Conservation (phyloP, 225 moss, liverwort and hornwort species). For the Physcomitrium patens region DNA sequence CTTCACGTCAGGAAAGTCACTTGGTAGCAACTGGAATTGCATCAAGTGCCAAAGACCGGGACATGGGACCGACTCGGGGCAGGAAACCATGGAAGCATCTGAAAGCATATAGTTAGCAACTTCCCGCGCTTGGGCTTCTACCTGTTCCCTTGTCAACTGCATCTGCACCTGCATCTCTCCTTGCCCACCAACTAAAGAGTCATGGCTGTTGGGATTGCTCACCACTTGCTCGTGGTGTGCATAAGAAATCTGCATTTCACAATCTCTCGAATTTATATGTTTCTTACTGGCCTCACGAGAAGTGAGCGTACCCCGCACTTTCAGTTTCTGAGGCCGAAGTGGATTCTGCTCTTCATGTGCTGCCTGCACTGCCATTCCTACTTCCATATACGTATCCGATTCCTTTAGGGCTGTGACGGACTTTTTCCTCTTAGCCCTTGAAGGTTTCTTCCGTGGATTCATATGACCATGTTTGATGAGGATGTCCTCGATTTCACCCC, state of each 20-base stretch:
- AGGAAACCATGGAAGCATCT: conserved; percentile 24
- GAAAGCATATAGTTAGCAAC: background rate
- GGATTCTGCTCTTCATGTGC: conserved; percentile 9
- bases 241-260: background rate
- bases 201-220: conserved; percentile 17
- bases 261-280: background rate
- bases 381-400: conserved; percentile 16
- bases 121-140: conserved; percentile 27
- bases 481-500: conserved; percentile 35
- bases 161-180: conserved; percentile 26
- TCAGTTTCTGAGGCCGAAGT: conserved; percentile 29
- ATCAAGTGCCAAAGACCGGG: conserved; percentile 71
- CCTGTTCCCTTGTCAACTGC: conserved; percentile 29
- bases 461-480: conserved; percentile 38
- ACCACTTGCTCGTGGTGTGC: conserved; percentile 16
- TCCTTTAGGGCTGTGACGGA: conserved; percentile 2
- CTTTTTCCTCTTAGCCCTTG: conserved; percentile 30
- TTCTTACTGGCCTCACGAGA: conserved; percentile 23
- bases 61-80: conserved; percentile 50
- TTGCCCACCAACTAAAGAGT: conserved; percentile 9
- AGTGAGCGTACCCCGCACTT: conserved; percentile 26
- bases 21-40: conserved; percentile 69
- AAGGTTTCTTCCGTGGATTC: conserved; percentile 34
- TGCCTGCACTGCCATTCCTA: conserved; percentile 8
- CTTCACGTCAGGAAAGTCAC: conserved; percentile 58